phyloP scores from a whole-genome alignment of 352 stramenopile genomes.

The Pythium myriotylum region DNA sequence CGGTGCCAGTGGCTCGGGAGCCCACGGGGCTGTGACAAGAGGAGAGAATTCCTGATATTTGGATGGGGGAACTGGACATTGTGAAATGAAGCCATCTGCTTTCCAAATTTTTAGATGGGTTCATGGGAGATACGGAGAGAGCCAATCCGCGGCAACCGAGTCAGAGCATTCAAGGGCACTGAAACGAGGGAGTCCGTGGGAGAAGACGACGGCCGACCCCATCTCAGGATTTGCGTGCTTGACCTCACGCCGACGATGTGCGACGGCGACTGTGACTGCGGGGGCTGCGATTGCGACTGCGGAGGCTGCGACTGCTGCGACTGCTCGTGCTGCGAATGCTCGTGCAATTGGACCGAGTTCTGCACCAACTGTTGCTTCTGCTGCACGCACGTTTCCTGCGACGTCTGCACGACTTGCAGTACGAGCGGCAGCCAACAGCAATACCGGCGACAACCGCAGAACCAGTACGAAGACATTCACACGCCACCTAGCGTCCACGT shows the following conservation, averaged over 20 bases:
- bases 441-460: not conserved
- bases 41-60: not conserved
- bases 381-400: slow-evolving; percentile 15
- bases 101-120: not conserved
- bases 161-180: not conserved
- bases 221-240: not conserved
- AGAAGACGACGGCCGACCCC: not conserved
- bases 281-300: slow-evolving; percentile 8
- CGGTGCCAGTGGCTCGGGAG: slow-evolving; percentile 1
- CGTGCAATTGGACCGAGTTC: not conserved
- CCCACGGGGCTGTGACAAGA: not conserved
- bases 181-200: not conserved
- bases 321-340: slow-evolving; percentile 5
- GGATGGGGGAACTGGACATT: too few species aligned
- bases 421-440: not conserved
- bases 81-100: not conserved
- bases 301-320: slow-evolving; percentile 8
- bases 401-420: slow-evolving; percentile 9
- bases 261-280: slow-evolving; percentile 5
- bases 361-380: slow-evolving; percentile 2
- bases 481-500: slow-evolving; percentile 3
- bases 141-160: not conserved
- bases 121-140: not conserved
- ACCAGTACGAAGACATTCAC: not conserved
- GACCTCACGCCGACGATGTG: slow-evolving; percentile 4